Evolutionary conservation across 108 stramenopile genomes (phyloP), one percentile per base, ranked within the genome.

Genomic region (Aurantiochytrium sp.): DNA sequence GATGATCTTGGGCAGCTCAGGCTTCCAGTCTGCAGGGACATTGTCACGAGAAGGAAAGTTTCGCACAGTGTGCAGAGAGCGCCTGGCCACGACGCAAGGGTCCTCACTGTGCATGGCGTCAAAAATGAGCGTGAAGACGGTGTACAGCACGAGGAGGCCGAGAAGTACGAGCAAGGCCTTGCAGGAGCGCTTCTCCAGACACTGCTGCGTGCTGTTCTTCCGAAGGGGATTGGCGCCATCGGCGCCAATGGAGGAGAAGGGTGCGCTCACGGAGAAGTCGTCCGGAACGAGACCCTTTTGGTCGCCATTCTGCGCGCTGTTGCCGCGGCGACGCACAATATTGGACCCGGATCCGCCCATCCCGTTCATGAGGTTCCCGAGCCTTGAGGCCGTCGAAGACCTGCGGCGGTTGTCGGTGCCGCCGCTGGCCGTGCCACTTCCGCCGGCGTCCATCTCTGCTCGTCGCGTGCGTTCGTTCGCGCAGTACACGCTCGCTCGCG

Each of bases 1-100:
- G 28, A 83, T 83, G 5, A 83, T 83, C 76, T 83, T 83, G 49
- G 76, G 76, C 45, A 83, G 25, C 76, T 69, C 64, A 3, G 25
- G 64, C 64, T 69, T 69, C 35, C 25, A 69, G 14, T 69, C 64
- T 10, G 14, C 64, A 8, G 64, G 64, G 8, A 69, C 64, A 18
- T 69, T 1, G 1, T 69, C 10, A 12, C 64, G 64, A 18, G 64
- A 4, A 14, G 64, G 64, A 18, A 69, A 69, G 42, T 23, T 69
- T 14, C 64, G 64, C 64, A 69, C 64, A 6, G 64, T 69, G 64
- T 69, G 64, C 64, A 69, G 4, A 18, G 64, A 69, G 64, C 64
- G 64, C 21, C 76, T 10, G 16, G 76, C 76, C 76, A 83, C 76
- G 49, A 83, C 76, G 51, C 76, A 83, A 2, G 76, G 76, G 76